phyloP scores from a whole-genome alignment of 352 stramenopile genomes.

The Phytophthora colocasiae region DNA sequence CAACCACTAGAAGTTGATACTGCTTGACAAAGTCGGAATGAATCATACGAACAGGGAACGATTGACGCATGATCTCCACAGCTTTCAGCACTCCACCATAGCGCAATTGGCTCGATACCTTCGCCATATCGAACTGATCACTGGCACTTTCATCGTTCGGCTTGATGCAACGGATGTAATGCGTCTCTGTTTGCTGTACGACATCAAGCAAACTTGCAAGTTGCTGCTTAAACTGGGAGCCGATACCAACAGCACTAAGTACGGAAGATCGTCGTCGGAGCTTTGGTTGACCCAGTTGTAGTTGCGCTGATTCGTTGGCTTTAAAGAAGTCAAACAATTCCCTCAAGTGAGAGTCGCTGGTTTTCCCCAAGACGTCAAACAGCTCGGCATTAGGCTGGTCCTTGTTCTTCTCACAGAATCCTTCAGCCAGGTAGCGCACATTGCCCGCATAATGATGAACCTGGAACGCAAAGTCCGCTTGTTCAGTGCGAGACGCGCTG shows the following conservation, averaged over 20 bases:
- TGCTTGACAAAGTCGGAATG: conserved; percentile 72
- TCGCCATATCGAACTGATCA: conserved; percentile 88
- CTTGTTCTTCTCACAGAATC: conserved; percentile 92
- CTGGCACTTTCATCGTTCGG: conserved; percentile 95
- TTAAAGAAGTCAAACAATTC: conserved; percentile 82
- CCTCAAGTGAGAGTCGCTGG: conserved; percentile 56
- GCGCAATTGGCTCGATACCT: conserved; percentile 79
- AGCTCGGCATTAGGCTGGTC: conserved; percentile 86
- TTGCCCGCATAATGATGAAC: conserved; percentile 85
- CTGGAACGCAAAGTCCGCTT: conserved; percentile 77
- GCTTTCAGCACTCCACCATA: conserved; percentile 89
- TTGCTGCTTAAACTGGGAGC: conserved; percentile 94
- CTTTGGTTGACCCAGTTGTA: conserved; percentile 44
- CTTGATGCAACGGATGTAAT: conserved; percentile 99
- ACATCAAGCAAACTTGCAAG: conserved; percentile 92
- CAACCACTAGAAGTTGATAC: conserved; percentile 44
- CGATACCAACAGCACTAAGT: conserved; percentile 81
- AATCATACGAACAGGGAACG: conserved; percentile 81
- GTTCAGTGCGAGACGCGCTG: conserved; percentile 66
- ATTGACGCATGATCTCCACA: conserved; percentile 86
- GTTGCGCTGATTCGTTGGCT: conserved; percentile 51
- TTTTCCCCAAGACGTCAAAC: conserved; percentile 71
- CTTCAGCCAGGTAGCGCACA: conserved; percentile 74
- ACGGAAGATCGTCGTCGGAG: conserved; percentile 69
- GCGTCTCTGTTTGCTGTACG: conserved; percentile 95